Evolutionary conservation across 495 filamentous ascomycete species (phyloP), one percentile per base, ranked within the genome.

Genomic region (Filosporella fistucella): DNA sequence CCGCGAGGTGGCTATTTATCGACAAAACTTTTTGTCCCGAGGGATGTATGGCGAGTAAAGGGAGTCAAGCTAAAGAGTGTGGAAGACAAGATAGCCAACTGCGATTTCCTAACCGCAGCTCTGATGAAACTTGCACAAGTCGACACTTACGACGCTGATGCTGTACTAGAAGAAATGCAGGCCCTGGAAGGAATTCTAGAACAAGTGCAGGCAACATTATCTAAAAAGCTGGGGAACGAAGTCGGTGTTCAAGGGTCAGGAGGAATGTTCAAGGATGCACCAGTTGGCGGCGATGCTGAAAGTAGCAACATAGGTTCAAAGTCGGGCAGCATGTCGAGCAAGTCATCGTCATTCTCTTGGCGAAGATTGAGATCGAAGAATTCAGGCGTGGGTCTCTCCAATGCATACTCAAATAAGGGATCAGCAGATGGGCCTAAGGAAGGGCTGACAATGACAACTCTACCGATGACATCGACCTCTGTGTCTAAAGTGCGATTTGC

Each of bases 31-130:
- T 97, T 97, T 57, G 73, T 98, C 4, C 94, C 93, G 6, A 76
- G 88, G 17, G 91, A 97, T 54, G 87, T 91, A 11, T 98, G 93
- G 93, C 78, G 80, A 24, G 90, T 96, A 0, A 94, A 93, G 59
- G 89, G 88, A 40, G 89, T 96, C 38, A 96, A 96, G 63, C 68
- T 98, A 14, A 91, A 89, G 66, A 81, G 76, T 28, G 54, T 96
- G 13, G 93, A 98, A 42, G 93, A 98, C 51, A 98, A 98, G 67
- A 85, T 96, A 23, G 79, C 89, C n/a, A 86, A 85, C 45, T 96
- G 91, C 55, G 94, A 98, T 59, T 71, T 90, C 28, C 71, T 98
- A 29, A 96, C 91, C 7, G 94, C 93, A 2, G 91, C 93, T 13
- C 70, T 98, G 35, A 74, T 87, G 35, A 91, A 88, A 58, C 74